Evolutionary conservation across 1,139 yeast genomes (phyloP), one percentile per base, ranked within the genome.

Genomic region (Diutina mesorugosa): DNA sequence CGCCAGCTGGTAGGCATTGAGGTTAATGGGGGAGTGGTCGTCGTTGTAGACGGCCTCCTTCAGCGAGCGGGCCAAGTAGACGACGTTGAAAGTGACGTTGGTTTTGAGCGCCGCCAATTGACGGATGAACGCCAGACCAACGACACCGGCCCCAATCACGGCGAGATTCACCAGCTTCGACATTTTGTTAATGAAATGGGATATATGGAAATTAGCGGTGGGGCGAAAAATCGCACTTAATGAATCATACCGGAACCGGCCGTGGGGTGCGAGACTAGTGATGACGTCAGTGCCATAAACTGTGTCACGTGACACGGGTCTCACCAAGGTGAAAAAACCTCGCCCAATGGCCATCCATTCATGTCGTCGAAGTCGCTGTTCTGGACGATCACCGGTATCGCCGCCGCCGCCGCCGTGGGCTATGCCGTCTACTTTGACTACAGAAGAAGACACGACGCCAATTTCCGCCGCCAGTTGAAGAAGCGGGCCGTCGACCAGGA

Each of bases 401-500:
- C 83, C 51, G 80, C 79, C 47, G 77, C 83, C 47, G 78, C 85
- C 55, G 79, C 84, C 28, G 62, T 74, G 58, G 91, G 90, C 18
- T 93, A 93, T 71, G 90, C 95, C 58, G 76, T 83, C 54, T 93
- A 89, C 76, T 93, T 93, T 67, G 99, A 93, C 73, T 88, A 90
- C 77, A 81, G 80, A 72, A 89, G 99, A 74, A 88, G 98, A 76
- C 79, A 78, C 71, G 83, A 87, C 58, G 72, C 87, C 28, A 87
- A 83, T 56, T 93, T 93, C 79, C 87, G 99, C 78, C 84, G 80
- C 67, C 69, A 80, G 57, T 79, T 91, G 65, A 83, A 81, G 69
- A 83, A 81, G 70, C 78, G 81, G 66, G 79, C 84, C 59, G 77
- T 75, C 66, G 80, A 78, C 68, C 85, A 83, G 60, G 73, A 79